These are phyloP conservation scores for Patellifolia procumbens DNA, from an alignment of 179 eudicot genomes.

Conservation along the genomic window DNA sequence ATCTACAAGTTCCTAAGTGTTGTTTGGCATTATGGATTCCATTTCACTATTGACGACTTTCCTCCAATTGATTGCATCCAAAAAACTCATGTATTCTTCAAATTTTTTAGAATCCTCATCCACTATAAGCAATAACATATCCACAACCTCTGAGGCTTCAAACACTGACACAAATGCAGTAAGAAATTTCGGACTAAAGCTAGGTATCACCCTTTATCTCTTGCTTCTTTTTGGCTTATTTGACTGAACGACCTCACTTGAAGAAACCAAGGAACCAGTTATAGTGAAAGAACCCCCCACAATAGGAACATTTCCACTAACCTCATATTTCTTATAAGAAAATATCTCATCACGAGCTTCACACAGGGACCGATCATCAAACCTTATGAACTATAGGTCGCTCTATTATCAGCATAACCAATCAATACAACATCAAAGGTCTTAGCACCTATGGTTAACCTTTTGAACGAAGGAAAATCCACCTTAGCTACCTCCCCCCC, in stretches of 20 bases:
- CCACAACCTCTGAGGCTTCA: neutral
- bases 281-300: neutral
- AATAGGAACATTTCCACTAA: neutral
- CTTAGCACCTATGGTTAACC: no score
- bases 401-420: no score
- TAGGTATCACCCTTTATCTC: neutral
- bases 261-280: neutral
- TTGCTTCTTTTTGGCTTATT: neutral
- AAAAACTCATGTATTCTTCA: neutral
- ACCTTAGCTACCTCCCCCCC: no score
- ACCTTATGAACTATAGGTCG: no score
- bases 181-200: neutral
- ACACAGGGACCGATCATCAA: no score
- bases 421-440: no score
- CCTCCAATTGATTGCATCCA: no score
- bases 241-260: neutral
- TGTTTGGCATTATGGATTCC: no score
- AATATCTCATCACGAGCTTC: no score
- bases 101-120: neutral
- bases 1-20: no score
- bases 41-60: no score
- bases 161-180: neutral
- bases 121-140: neutral
- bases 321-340: neutral
- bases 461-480: no score